A percentile compares a stretch with the other conserved stretches of the same genome.
These are phyloP conservation scores for Leccinum olivaceopallidum DNA, from an alignment of 768 basidiomycete genomes.

Conservation along the genomic window DNA sequence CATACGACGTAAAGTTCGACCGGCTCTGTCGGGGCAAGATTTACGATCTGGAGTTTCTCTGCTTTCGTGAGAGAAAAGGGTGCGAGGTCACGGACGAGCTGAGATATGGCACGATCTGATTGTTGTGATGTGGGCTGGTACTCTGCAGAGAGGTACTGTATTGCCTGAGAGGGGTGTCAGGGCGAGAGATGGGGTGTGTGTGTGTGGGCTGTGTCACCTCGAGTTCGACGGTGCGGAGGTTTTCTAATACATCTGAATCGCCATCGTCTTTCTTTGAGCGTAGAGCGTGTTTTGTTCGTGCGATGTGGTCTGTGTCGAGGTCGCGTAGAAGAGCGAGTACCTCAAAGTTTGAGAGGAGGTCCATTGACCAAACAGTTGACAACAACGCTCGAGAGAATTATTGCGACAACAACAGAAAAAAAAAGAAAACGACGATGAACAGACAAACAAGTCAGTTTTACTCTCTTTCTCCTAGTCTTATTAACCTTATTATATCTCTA, in stretches of 20 bases:
- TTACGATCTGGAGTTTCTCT: constrained; percentile 92
- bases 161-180: constrained; percentile 54
- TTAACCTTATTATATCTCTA: no score
- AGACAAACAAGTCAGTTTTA: constrained; percentile 49
- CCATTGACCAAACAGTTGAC: constrained; percentile 29
- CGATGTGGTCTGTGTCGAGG: constrained; percentile 72
- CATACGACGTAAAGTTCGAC: constrained; percentile 90
- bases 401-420: background rate
- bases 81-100: constrained; percentile 66
- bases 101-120: constrained; percentile 59
- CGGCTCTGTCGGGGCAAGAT: constrained; percentile 76
- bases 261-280: constrained; percentile 75
- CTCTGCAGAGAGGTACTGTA: constrained; percentile 77
- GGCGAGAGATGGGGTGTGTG: background rate
- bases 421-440: constrained; percentile 45
- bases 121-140: constrained; percentile 71
- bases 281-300: constrained; percentile 65
- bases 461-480: background rate
- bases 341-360: constrained; percentile 86
- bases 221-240: constrained; percentile 82
- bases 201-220: constrained; percentile 41
- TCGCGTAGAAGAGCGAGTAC: constrained; percentile 76
- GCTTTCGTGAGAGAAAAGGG: constrained; percentile 80
- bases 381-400: constrained; percentile 19
- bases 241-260: constrained; percentile 66